Conservation (phyloP, 202 grass and related monocot species). For the Cymbopogon flexuosus region DNA sequence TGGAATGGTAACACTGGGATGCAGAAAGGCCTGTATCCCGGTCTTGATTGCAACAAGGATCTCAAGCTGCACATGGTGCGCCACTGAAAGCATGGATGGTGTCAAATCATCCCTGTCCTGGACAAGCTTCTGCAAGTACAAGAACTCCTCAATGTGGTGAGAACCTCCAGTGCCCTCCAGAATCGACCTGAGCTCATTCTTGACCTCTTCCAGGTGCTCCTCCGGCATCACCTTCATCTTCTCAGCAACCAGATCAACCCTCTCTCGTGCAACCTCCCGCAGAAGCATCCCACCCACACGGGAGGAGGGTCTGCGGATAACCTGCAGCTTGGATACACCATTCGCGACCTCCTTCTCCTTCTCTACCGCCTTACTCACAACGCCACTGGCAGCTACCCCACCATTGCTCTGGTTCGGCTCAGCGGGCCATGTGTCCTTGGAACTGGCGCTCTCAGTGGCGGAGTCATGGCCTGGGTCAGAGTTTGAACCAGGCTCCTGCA, state of each 20-base stretch:
- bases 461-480: constrained; percentile 82
- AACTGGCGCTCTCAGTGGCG: constrained; percentile 85
- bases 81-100: constrained; percentile 48
- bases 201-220: constrained; percentile 69
- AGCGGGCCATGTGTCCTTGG: constrained; percentile 74
- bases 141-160: constrained; percentile 83
- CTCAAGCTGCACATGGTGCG: constrained; percentile 79
- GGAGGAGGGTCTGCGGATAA: constrained; percentile 47
- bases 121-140: constrained; percentile 85
- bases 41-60: constrained; percentile 91
- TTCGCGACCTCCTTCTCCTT: constrained; percentile 77
- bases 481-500: constrained; percentile 76
- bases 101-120: constrained; percentile 73
- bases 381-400: not conserved
- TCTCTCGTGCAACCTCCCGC: constrained; percentile 71
- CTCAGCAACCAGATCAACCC: constrained; percentile 66
- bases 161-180: constrained; percentile 81
- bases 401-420: constrained; percentile 57
- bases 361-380: constrained; percentile 31
- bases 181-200: constrained; percentile 73
- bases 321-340: constrained; percentile 51
- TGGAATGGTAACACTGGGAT: constrained; percentile 82
- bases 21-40: constrained; percentile 94
- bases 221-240: constrained; percentile 78
- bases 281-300: constrained; percentile 43